phyloP scores from a whole-genome alignment of 2,329 filamentous ascomycete species.

The Fusarium vanettenii region DNA sequence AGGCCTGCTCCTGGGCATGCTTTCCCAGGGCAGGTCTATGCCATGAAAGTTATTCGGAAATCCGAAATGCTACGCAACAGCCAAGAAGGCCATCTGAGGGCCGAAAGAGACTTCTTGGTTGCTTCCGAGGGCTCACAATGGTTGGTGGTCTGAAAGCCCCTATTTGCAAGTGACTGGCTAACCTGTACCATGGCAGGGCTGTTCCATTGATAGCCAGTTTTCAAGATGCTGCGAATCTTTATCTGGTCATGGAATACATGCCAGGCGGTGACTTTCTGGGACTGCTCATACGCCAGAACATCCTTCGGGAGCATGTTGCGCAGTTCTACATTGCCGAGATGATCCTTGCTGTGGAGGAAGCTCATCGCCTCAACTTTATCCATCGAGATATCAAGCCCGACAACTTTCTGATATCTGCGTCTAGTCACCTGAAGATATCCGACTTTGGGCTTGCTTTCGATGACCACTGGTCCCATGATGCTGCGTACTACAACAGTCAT shows the following conservation, averaged over 20 bases:
- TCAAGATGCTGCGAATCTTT: conserved; percentile 85
- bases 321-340: conserved; percentile 95
- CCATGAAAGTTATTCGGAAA: conserved; percentile 98
- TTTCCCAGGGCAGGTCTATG: conserved; percentile 72
- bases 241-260: conserved; percentile 99
- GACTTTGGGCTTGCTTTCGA: conserved; percentile 97
- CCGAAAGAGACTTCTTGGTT: conserved; percentile 92
- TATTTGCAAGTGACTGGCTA: background rate
- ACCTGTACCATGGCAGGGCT: conserved; percentile 66
- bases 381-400: conserved; percentile 97
- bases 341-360: conserved; percentile 94
- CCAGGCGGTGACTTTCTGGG: conserved; percentile 94
- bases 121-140: conserved; percentile 88
- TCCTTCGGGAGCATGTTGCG: conserved; percentile 81
- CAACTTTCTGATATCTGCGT: conserved; percentile 91
- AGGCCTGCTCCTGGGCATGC: conserved; percentile 51
- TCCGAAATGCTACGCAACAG: conserved; percentile 90
- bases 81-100: conserved; percentile 92
- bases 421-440: conserved; percentile 93
- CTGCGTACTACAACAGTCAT: conserved; percentile 85
- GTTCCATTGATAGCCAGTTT: conserved; percentile 90
- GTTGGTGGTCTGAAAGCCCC: conserved; percentile 51
- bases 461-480: conserved; percentile 93
- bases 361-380: conserved; percentile 88
- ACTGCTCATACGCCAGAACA: conserved; percentile 85